Base-by-base conservation (phyloP, 148 eudicot species). In the Chenopodium formosanum region DNA sequence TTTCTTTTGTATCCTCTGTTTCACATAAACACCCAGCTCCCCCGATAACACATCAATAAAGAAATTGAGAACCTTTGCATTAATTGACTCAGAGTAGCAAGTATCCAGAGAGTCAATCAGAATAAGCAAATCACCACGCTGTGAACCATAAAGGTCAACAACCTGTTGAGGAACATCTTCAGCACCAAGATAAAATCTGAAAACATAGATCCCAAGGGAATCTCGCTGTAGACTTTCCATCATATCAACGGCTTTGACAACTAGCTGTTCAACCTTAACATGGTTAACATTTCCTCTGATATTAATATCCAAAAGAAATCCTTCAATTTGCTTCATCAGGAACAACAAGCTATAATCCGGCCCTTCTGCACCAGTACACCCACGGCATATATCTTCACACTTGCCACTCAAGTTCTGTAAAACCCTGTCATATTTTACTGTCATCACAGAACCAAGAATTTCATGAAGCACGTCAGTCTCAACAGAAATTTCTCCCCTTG, bases 1-100 rank as follows among this genome's bases (percentile, higher is more conserved):
- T 77, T 89, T 92, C 86, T 85, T 83, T 82, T 90, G 97, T 60
- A 92, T 70, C 80, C 83, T 88, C 79, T 74, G 89, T 82, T 90
- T 94, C 29, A 97, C 80, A 86, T 72, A 87, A 81, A 91, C 78
- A 82, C 86, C 84, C 70, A 83, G 34, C 12, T 91, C 96, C 78
- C 88, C 93, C 4, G 95, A 86, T 81, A 94, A 76, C 34, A 94
- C 86, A 52, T 97, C 96, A 77, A 85, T 76, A 31, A 92, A 90
- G 77, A 94, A 94, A 87, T 90, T 91, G 53, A 97, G 91, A 83
- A 91, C 97, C 88, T 87, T 91, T 47, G 86, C 85, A 88, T 97
- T 92, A 17, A 88, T 92, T 11, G 86, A 70, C 79, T 97, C 99
- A 37, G 96, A 90, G 75, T 78, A 78, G 81, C 98, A 94, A 60